A percentile compares a stretch with the other conserved stretches of the same genome.
These are phyloP conservation scores for Lathyrus sativus DNA, from an alignment of 306 rosid species.

Conservation along the genomic window DNA sequence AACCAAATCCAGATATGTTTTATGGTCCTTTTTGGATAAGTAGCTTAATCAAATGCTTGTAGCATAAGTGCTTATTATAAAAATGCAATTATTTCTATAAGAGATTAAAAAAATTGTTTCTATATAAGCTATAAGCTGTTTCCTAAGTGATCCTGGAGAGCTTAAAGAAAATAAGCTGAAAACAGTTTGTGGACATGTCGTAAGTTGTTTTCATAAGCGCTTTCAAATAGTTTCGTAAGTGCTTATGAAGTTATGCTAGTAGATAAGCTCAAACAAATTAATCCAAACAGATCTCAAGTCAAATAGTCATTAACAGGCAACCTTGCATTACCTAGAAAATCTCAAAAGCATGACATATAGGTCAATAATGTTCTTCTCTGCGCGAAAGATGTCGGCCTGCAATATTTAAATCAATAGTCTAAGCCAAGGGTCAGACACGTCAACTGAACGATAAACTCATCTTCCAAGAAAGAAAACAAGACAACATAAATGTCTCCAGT, in stretches of 20 bases:
- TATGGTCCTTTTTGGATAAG: background rate
- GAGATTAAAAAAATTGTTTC: too few relatives aligned
- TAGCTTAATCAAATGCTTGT: background rate
- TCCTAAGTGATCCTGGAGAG: background rate
- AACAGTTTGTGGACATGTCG: background rate
- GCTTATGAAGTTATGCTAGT: background rate
- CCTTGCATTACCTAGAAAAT: constrained; percentile 72
- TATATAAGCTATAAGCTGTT: background rate
- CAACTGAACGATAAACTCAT: constrained; percentile 24
- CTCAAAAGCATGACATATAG: constrained; percentile 91
- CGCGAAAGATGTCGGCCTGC: constrained; percentile 92
- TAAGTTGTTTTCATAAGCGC: background rate
- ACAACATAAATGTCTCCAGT: background rate
- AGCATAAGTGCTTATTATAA: background rate
- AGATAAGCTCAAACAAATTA: background rate
- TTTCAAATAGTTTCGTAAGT: background rate
- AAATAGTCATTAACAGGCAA: constrained; percentile 7
- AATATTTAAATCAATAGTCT: constrained; percentile 38
- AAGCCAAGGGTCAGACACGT: constrained; percentile 19
- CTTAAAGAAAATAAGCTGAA: background rate
- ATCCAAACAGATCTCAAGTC: background rate
- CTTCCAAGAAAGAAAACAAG: constrained; percentile 8
- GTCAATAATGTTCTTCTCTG: constrained; percentile 81
- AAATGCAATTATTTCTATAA: background rate
- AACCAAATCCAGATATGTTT: constrained; percentile 11